Evolutionary conservation across 768 basidiomycete species (phyloP).

Genomic region (Clathrus columnatus): DNA sequence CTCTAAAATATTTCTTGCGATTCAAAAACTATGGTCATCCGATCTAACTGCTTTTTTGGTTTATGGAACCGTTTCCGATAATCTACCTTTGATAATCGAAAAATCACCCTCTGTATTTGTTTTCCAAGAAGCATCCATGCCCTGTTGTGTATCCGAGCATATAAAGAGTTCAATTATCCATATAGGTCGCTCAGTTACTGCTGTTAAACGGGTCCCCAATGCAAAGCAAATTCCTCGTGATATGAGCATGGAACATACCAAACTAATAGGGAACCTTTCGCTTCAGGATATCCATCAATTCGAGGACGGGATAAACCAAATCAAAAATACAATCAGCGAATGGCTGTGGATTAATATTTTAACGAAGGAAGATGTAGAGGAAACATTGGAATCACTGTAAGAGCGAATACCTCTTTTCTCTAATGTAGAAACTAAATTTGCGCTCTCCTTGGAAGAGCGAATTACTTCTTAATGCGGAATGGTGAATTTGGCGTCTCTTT

Average conservation of each 20-base stretch:
- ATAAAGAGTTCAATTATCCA: conserved; percentile 78
- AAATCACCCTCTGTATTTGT: conserved; percentile 27
- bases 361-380: conserved; percentile 73
- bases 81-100: conserved; percentile 58
- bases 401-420: conserved; percentile 21
- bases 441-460: conserved; percentile 42
- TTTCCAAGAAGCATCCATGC: conserved; percentile 59
- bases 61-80: conserved; percentile 55
- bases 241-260: conserved; percentile 57
- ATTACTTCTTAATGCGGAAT: conserved; percentile 83
- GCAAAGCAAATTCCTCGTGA: conserved; percentile 66
- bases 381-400: conserved; percentile 78
- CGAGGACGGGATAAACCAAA: conserved; percentile 62
- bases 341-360: conserved; percentile 91
- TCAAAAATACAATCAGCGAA: conserved; percentile 77
- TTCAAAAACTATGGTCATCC: conserved; percentile 75
- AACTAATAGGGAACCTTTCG: conserved; percentile 53
- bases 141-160: conserved; percentile 63
- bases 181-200: conserved; percentile 79
- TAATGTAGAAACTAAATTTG: background rate
- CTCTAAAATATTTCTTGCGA: conserved; percentile 58
- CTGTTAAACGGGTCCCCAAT: conserved; percentile 72
- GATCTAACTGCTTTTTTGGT: conserved; percentile 78
- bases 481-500: conserved; percentile 80
- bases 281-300: conserved; percentile 73